A percentile compares a stretch with the other conserved stretches of the same genome.
phyloP scores from a whole-genome alignment of 805 yeast genomes.

The Saccharomycodes ludwigii region DNA sequence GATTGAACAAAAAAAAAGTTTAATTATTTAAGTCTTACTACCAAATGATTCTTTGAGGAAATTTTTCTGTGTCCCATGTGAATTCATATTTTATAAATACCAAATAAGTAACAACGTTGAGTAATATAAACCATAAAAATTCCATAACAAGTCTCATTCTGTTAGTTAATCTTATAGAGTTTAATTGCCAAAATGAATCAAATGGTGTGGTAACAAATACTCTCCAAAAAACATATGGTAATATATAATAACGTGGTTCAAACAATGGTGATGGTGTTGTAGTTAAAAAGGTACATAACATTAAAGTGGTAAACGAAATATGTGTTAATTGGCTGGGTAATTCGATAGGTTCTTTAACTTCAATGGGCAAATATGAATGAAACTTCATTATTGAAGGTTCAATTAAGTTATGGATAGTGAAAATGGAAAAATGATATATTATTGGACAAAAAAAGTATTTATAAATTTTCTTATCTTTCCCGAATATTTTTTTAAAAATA shows the following conservation, averaged over 20 bases:
- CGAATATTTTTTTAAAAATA: constrained; percentile 55
- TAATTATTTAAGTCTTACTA: too few relatives aligned
- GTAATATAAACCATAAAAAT: constrained; percentile 43
- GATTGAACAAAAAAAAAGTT: too few relatives aligned
- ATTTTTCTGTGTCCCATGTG: constrained; percentile 51
- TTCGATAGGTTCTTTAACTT: constrained; percentile 23
- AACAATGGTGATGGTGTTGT: constrained; percentile 83
- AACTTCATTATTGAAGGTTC: constrained; percentile 26
- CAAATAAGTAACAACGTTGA: constrained; percentile 40
- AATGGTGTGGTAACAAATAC: constrained; percentile 34
- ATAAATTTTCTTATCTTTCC: constrained; percentile 28
- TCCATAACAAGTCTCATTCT: constrained; percentile 37
- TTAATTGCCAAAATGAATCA: constrained; percentile 16
- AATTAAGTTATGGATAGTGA: constrained; percentile 25
- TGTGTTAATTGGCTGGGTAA: constrained; percentile 31
- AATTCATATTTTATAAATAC: constrained; percentile 55
- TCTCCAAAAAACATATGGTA: constrained; percentile 73
- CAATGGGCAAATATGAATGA: constrained; percentile 24
- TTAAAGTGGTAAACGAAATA: constrained; percentile 37
- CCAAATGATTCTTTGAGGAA: constrained; percentile 81
- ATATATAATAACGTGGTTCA: constrained; percentile 85
- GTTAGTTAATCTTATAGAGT: constrained; percentile 11
- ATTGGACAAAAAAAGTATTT: constrained; percentile 45
- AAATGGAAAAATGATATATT: constrained; percentile 49
- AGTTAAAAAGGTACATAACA: constrained; percentile 42